Conservation (phyloP, 139 green algal species). For the Tetradesmus lagerheimii region DNA sequence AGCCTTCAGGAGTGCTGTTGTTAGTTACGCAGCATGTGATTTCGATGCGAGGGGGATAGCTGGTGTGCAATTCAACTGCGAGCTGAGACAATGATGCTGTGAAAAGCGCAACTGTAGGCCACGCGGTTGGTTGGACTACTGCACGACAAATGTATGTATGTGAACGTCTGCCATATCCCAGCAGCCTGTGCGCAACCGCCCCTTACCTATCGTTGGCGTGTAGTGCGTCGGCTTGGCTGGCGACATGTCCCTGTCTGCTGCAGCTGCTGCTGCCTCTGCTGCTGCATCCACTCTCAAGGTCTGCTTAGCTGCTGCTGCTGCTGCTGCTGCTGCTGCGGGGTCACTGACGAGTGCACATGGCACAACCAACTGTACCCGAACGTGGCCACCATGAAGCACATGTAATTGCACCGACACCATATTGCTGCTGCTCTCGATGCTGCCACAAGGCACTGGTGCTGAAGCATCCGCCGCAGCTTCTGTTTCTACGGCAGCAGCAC, state of each 20-base stretch:
- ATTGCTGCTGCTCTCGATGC: constrained; percentile 17
- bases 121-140: neutral
- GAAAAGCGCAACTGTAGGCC: too few relatives aligned
- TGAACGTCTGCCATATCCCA: neutral
- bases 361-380: neutral
- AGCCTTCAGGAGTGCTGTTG: too few relatives aligned
- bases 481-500: neutral
- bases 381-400: neutral
- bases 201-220: constrained; percentile 12
- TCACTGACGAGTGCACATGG: neutral
- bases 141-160: neutral
- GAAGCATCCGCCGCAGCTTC: neutral
- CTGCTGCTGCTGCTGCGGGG: neutral
- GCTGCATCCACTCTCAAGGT: neutral
- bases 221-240: constrained; percentile 1
- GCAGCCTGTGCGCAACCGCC: neutral
- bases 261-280: neutral
- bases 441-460: neutral
- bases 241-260: neutral
- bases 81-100: too few relatives aligned
- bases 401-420: neutral
- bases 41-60: too few relatives aligned
- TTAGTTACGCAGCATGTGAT: too few relatives aligned
- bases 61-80: too few relatives aligned
- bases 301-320: neutral